Percentiles rank a stretch among this genome's conserved stretches.
phyloP scores from a whole-genome alignment of 139 green algal species.

The Microglena sp. region DNA sequence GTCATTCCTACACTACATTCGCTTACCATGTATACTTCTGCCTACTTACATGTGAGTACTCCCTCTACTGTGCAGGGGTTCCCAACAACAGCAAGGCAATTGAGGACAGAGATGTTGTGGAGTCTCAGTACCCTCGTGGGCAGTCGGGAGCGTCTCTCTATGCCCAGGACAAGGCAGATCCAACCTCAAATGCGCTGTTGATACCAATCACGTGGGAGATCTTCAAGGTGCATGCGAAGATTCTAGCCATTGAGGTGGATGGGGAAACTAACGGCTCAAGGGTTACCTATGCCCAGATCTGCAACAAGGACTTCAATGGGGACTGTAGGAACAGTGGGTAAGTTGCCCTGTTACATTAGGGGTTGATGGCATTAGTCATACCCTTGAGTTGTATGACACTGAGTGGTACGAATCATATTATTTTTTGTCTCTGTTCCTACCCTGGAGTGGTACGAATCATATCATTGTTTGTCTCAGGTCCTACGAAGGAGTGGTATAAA shows the following conservation, averaged over 20 bases:
- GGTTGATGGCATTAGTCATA: too few relatives aligned
- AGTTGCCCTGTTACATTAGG: too few relatives aligned
- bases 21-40: too few relatives aligned
- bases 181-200: background rate
- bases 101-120: background rate
- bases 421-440: too few relatives aligned
- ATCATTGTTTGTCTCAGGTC: too few relatives aligned
- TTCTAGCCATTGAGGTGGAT: background rate
- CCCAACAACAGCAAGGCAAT: conserved; percentile 5
- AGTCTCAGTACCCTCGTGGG: background rate
- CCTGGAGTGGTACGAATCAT: too few relatives aligned
- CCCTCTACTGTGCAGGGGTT: too few relatives aligned
- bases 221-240: conserved; percentile 13
- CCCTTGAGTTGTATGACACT: too few relatives aligned
- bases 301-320: background rate
- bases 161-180: background rate
- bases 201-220: conserved; percentile 13
- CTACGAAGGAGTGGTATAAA: too few relatives aligned
- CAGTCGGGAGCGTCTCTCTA: conserved; percentile 10
- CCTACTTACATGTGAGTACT: too few relatives aligned
- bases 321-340: background rate
- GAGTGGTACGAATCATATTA: too few relatives aligned
- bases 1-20: too few relatives aligned
- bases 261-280: background rate
- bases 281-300: background rate